Base-by-base conservation (phyloP, 2,329 filamentous ascomycete genomes). In the Raffaelea arxii region DNA sequence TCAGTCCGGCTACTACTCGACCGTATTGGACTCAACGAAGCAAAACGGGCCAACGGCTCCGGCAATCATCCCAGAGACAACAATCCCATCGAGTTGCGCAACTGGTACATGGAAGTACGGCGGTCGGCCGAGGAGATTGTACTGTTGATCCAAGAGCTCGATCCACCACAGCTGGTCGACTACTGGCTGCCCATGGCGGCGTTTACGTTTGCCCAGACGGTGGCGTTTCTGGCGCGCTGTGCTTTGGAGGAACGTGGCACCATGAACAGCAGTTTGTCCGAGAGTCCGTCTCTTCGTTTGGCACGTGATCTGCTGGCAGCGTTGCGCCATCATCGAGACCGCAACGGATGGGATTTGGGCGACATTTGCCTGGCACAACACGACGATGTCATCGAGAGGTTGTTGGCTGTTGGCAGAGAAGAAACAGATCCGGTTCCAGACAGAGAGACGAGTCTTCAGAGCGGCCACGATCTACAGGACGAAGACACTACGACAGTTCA, bases 351-450 rank as follows among this genome's bases (percentile, higher is more conserved):
- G 73, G 72, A 77, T 48, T 56, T 77, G 1, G 72, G 64, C 0
- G 71, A 75, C 41, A 62, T 71, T 4, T 75, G 72, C 49, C 56
- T 77, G 2, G 62, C 64, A 0, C 68, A 74, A 41, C 35, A 51
- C 41, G 21, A 12, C 4, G 36, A 14, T 9, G 14, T 46, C 6
- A n/a, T 51, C 9, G 43, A 46, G 14, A 36, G 14, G 32, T 5
- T 36, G 32, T 16, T 16, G 6, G 32, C n/a, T n/a, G n/a, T n/a
- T n/a, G n/a, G n/a, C n/a, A n/a, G n/a, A n/a, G n/a, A n/a, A n/a
- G n/a, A n/a, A n/a, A n/a, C n/a, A n/a, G n/a, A n/a, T n/a, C n/a
- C n/a, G n/a, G n/a, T n/a, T n/a, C n/a, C n/a, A n/a, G n/a, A n/a
- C n/a, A n/a, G n/a, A n/a, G n/a, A n/a, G n/a, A n/a, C n/a, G n/a